phyloP scores from a whole-genome alignment of 768 basidiomycete genomes.

The Piloderma croceum region DNA sequence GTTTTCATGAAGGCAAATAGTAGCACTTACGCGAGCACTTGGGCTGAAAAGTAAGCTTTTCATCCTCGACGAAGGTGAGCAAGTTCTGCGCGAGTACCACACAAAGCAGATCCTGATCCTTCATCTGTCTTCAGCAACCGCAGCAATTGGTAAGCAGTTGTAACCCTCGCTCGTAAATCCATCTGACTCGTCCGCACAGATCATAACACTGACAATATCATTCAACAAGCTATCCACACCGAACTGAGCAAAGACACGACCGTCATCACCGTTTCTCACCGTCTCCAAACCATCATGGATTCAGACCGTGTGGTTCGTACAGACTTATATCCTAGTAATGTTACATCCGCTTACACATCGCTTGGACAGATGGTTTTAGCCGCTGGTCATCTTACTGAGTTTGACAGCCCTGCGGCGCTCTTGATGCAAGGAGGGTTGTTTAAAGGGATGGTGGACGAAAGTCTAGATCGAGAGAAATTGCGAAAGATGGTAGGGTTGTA shows the following conservation, averaged over 20 bases:
- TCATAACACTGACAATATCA: slow-evolving; percentile 50
- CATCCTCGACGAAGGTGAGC: slow-evolving; percentile 48
- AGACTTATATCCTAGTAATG: neutral
- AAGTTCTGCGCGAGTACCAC: neutral
- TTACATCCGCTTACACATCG: neutral
- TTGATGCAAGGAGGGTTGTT: slow-evolving; percentile 38
- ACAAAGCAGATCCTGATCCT: neutral
- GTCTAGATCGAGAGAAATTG: slow-evolving; percentile 35
- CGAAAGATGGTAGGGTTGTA: too few species aligned
- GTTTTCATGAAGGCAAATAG: slow-evolving; percentile 52
- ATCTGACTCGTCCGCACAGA: slow-evolving; percentile 22
- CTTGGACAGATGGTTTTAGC: neutral
- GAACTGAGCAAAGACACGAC: slow-evolving; percentile 38
- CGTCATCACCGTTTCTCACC: slow-evolving; percentile 55
- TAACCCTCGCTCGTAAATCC: neutral
- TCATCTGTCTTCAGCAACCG: slow-evolving; percentile 31
- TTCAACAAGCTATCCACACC: slow-evolving; percentile 50
- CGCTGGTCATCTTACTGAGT: slow-evolving; percentile 34
- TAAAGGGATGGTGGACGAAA: slow-evolving; percentile 38
- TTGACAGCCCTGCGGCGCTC: slow-evolving; percentile 44
- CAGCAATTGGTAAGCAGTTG: slow-evolving; percentile 29
- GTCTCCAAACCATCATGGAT: slow-evolving; percentile 56
- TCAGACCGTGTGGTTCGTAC: slow-evolving; percentile 49
- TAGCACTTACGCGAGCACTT: slow-evolving; percentile 55
- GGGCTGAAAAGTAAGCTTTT: slow-evolving; percentile 49